Evolutionary conservation across 2,329 filamentous ascomycete genomes (phyloP).

Genomic region (Metarhizium sp.): DNA sequence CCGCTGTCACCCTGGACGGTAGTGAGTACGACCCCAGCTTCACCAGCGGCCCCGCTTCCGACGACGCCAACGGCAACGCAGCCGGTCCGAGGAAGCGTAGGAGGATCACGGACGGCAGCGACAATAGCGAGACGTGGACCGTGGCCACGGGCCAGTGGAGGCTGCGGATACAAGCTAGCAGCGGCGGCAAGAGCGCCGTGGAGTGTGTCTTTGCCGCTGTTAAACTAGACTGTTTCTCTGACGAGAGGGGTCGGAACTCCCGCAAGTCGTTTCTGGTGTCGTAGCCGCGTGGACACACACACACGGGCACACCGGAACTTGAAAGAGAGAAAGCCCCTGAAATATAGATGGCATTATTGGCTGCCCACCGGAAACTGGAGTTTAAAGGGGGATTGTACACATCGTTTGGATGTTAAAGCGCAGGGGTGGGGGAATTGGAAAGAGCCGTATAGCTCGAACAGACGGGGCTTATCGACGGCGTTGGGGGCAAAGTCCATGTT

Average conservation of each 20-base stretch:
- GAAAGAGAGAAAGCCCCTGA: no score
- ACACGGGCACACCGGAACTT: no score
- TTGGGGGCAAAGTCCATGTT: no score
- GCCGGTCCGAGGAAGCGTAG: conserved; percentile 31
- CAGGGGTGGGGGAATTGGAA: no score
- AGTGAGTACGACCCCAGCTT: conserved; percentile 25
- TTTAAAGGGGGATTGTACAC: no score
- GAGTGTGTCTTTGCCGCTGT: conserved; percentile 69
- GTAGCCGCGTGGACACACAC: conserved; percentile 5
- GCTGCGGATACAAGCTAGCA: conserved; percentile 49
- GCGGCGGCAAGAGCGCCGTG: conserved; percentile 41
- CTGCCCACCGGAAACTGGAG: no score
- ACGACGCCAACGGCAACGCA: conserved; percentile 18
- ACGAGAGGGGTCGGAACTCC: conserved; percentile 57
- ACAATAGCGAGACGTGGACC: conserved; percentile 41
- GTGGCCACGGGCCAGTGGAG: conserved; percentile 64
- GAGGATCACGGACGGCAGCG: conserved; percentile 25
- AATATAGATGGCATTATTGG: no score
- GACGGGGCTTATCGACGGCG: no score
- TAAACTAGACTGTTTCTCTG: conserved; percentile 63
- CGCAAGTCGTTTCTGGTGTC: conserved; percentile 50
- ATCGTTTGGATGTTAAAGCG: no score
- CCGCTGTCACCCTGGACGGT: conserved; percentile 51
- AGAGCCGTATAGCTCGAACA: no score
- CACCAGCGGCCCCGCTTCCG: conserved; percentile 20